Conservation (phyloP, 129 eudicot genomes). For the Calendula officinalis region DNA sequence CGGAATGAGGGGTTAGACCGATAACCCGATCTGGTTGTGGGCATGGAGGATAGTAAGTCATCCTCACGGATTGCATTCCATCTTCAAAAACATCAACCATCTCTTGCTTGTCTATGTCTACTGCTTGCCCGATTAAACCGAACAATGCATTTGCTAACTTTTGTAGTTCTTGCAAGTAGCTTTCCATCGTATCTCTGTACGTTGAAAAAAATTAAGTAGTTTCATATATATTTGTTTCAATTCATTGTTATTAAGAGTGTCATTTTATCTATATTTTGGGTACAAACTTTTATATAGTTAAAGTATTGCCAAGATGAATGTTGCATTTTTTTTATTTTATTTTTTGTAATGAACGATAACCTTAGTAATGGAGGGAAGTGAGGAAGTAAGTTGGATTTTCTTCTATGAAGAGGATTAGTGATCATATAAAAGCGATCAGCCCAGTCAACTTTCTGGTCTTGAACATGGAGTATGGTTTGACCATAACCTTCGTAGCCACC, state of each 20-base stretch:
- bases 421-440: constrained; percentile 55
- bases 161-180: constrained; percentile 43
- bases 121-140: constrained; percentile 44
- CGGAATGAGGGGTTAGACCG: constrained; percentile 62
- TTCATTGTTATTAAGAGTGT: too few relatives aligned
- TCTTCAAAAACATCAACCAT: constrained; percentile 39
- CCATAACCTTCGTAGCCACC: constrained; percentile 70
- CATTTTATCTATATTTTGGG: too few relatives aligned
- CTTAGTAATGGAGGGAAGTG: constrained; percentile 47
- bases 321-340: too few relatives aligned
- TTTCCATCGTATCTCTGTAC: constrained; percentile 49
- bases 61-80: constrained; percentile 57
- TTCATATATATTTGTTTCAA: too few relatives aligned
- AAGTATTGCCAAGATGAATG: too few relatives aligned
- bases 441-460: constrained; percentile 53
- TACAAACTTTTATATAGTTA: too few relatives aligned
- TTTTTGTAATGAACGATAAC: constrained; percentile 13
- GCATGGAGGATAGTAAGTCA: constrained; percentile 68
- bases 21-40: constrained; percentile 55
- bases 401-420: constrained; percentile 46
- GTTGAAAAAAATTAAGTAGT: background rate
- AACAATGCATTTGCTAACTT: constrained; percentile 36
- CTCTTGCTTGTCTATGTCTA: constrained; percentile 41
- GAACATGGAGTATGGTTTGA: constrained; percentile 32
- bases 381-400: constrained; percentile 55